Percentiles rank a stretch among this genome's conserved stretches.
These are phyloP conservation scores for Plasmodium knowlesi DNA, from an alignment of 169 alveolate species.

Conservation along the genomic window DNA sequence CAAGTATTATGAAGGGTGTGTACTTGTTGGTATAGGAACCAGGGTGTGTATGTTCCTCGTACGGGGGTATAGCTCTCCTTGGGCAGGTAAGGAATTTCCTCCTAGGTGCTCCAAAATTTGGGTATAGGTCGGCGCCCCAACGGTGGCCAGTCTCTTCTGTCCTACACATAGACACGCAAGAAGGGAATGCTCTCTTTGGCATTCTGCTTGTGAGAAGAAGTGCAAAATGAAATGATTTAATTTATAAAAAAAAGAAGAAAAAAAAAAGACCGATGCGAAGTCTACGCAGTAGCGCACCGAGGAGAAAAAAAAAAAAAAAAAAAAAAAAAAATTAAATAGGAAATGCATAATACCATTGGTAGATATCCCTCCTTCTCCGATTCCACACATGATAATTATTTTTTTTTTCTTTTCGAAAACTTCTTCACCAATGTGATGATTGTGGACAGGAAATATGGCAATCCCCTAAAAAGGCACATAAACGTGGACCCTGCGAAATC, in stretches of 20 bases:
- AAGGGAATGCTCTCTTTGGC: neutral
- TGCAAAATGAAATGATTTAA: neutral
- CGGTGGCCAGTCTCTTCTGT: neutral
- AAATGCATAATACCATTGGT: neutral
- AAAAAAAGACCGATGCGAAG: neutral
- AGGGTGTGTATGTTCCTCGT: no score
- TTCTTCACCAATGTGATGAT: neutral
- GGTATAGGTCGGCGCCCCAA: neutral
- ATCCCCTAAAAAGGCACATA: neutral
- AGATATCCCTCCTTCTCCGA: neutral
- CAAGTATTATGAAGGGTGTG: neutral
- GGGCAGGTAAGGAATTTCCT: neutral
- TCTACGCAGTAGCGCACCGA: neutral
- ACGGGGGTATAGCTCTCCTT: neutral
- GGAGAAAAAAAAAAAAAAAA: neutral
- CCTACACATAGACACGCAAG: neutral
- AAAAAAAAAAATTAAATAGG: neutral
- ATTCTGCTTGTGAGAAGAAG: neutral
- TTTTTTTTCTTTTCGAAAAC: neutral
- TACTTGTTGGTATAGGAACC: neutral
- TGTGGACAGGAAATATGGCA: neutral
- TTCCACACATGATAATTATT: neutral
- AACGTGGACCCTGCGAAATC: neutral
- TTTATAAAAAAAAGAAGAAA: neutral
- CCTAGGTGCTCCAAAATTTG: neutral